Evolutionary conservation across 495 filamentous ascomycete species (phyloP).

Genomic region (Aspergillus nidulans): DNA sequence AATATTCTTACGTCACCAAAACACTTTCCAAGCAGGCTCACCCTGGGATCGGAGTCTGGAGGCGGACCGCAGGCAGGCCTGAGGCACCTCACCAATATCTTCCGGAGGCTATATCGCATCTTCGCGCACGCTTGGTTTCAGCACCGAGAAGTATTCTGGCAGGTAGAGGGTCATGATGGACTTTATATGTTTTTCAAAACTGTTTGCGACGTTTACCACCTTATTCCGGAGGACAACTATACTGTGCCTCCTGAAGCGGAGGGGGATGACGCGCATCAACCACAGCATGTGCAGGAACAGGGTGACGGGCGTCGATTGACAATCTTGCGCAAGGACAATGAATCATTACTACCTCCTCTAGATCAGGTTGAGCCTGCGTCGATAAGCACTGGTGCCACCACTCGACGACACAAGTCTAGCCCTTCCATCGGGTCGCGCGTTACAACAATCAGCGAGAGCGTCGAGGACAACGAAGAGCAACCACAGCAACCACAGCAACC

Average conservation of each 20-base stretch:
- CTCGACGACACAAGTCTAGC: constrained; percentile 66
- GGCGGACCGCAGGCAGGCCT: constrained; percentile 57
- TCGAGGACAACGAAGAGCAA: constrained; percentile 55
- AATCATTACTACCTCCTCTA: constrained; percentile 20
- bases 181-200: constrained; percentile 96
- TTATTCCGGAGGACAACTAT: constrained; percentile 90
- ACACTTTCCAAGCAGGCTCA: constrained; percentile 85
- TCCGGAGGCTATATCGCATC: constrained; percentile 88
- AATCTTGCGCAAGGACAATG: constrained; percentile 34
- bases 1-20: constrained; percentile 86
- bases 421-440: constrained; percentile 73
- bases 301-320: constrained; percentile 43
- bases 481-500: background rate
- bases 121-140: constrained; percentile 99
- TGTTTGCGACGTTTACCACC: constrained; percentile 82
- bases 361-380: constrained; percentile 33
- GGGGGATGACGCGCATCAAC: constrained; percentile 54
- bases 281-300: constrained; percentile 25
- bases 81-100: constrained; percentile 88
- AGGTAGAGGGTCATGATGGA: constrained; percentile 81
- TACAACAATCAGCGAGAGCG: constrained; percentile 64
- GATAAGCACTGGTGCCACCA: constrained; percentile 59
- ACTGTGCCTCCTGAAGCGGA: constrained; percentile 93
- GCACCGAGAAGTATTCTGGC: constrained; percentile 92
- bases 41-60: constrained; percentile 60